Evolutionary conservation across 148 eudicot species (phyloP).

Genomic region (Hydrangea macrophylla): DNA sequence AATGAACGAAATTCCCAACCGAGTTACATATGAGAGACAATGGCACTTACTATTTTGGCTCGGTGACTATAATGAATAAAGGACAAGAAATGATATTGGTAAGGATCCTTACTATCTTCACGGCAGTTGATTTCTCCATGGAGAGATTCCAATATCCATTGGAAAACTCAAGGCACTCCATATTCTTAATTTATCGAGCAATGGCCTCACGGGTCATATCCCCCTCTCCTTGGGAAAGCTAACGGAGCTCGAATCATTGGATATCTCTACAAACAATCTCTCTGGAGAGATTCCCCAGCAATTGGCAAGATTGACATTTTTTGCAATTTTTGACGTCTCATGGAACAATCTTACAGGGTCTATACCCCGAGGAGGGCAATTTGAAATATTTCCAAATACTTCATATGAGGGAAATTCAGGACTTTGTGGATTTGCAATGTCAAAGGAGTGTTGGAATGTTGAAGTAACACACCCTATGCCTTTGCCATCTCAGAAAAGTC

Average conservation of each 20-base stretch:
- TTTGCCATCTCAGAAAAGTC: neutral
- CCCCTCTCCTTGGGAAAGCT: slow-evolving; percentile 5
- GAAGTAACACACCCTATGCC: neutral
- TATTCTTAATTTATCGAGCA: neutral
- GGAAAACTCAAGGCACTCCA: no score
- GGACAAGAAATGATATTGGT: no score
- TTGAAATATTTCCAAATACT: neutral
- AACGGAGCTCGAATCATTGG: slow-evolving; percentile 4
- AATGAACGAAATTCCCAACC: neutral
- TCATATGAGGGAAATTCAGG: no score
- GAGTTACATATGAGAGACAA: no score
- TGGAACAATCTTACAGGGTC: neutral
- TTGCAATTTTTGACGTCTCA: neutral
- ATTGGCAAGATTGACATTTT: slow-evolving; percentile 7
- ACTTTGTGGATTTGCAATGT: neutral
- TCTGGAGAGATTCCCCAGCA: neutral
- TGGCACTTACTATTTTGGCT: no score
- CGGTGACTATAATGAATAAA: no score
- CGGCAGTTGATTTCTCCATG: no score
- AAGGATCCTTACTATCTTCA: no score
- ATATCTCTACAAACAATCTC: slow-evolving; percentile 7
- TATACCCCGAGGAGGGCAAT: neutral
- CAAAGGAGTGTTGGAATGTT: neutral
- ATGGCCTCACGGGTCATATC: slow-evolving; percentile 6
- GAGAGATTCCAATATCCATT: no score